Conservation (phyloP, 2,329 filamentous ascomycete species). For the Lecanoromycetidae sp. region DNA sequence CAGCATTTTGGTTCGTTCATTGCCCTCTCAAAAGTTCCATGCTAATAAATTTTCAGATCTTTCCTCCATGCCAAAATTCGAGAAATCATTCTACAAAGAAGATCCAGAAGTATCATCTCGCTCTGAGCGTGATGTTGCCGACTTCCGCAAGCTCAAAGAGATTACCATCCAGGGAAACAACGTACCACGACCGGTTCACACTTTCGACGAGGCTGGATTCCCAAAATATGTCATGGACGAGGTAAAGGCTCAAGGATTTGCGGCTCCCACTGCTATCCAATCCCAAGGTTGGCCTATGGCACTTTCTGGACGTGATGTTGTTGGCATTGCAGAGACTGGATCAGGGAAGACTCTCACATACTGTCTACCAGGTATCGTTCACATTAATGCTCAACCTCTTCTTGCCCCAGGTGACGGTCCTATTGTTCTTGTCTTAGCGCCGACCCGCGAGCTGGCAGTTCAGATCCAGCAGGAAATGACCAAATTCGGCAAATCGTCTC, state of each 20-base stretch:
- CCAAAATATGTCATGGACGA: constrained; percentile 95
- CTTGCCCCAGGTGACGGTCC: constrained; percentile 90
- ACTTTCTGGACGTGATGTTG: constrained; percentile 63
- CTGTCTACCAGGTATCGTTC: constrained; percentile 93
- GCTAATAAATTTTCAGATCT: constrained; percentile 47
- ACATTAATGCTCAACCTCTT: constrained; percentile 98
- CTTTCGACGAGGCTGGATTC: constrained; percentile 95
- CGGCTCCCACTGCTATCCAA: constrained; percentile 7
- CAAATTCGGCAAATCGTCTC: constrained; percentile 95
- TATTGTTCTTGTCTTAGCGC: constrained; percentile 89
- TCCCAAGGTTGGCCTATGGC: constrained; percentile 16
- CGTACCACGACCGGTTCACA: constrained; percentile 88
- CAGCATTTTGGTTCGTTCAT: constrained; percentile 69
- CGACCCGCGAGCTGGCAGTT: constrained; percentile 93
- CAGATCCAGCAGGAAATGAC: constrained; percentile 98
- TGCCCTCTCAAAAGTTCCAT: constrained; percentile 21
- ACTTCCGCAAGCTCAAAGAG: constrained; percentile 72
- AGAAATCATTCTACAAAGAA: constrained; percentile 99
- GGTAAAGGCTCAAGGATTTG: constrained; percentile 93
- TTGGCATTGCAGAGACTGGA: constrained; percentile 97
- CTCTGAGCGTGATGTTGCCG: constrained; percentile 66
- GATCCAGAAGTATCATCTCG: constrained; percentile 64
- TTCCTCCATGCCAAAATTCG: constrained; percentile 76
- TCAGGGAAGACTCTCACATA: constrained; percentile 99
- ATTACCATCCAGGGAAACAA: constrained; percentile 71